Evolutionary conservation across 2,329 filamentous ascomycete genomes (phyloP).

Genomic region (Microcyclosporella mali): DNA sequence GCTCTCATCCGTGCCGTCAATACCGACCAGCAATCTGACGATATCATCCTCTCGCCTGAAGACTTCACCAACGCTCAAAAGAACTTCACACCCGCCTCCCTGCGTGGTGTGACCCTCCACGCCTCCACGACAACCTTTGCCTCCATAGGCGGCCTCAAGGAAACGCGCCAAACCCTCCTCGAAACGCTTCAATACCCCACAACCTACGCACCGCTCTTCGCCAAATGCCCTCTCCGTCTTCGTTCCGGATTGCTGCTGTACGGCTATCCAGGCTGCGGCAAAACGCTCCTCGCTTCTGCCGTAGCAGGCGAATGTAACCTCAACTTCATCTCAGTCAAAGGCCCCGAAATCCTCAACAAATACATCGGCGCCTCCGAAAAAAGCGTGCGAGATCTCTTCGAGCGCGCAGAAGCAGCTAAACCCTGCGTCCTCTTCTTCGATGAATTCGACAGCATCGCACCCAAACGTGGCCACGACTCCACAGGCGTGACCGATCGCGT

Average conservation of each 20-base stretch:
- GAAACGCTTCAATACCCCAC: conserved; percentile 97
- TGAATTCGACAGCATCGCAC: conserved; percentile 96
- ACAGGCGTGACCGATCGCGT: conserved; percentile 98
- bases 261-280: conserved; percentile 92
- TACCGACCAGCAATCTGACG: conserved; percentile 35
- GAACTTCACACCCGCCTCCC: conserved; percentile 89
- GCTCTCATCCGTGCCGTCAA: conserved; percentile 77
- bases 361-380: conserved; percentile 98
- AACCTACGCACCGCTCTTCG: conserved; percentile 95
- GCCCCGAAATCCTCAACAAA: conserved; percentile 96
- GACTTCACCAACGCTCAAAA: conserved; percentile 83
- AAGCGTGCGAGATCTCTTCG: conserved; percentile 89
- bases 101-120: conserved; percentile 90
- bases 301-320: conserved; percentile 97
- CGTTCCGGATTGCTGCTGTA: conserved; percentile 90
- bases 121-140: conserved; percentile 88
- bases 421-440: conserved; percentile 98
- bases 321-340: conserved; percentile 98
- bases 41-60: conserved; percentile 59
- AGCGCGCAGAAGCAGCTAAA: conserved; percentile 79
- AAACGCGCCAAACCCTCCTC: conserved; percentile 83
- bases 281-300: conserved; percentile 88
- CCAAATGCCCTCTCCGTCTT: conserved; percentile 87
- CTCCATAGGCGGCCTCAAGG: conserved; percentile 79
- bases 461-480: conserved; percentile 92